Percentiles rank a stretch among this genome's conserved stretches.
These are phyloP conservation scores for Besnoitia besnoiti DNA, from an alignment of 169 alveolate genomes.

Conservation along the genomic window DNA sequence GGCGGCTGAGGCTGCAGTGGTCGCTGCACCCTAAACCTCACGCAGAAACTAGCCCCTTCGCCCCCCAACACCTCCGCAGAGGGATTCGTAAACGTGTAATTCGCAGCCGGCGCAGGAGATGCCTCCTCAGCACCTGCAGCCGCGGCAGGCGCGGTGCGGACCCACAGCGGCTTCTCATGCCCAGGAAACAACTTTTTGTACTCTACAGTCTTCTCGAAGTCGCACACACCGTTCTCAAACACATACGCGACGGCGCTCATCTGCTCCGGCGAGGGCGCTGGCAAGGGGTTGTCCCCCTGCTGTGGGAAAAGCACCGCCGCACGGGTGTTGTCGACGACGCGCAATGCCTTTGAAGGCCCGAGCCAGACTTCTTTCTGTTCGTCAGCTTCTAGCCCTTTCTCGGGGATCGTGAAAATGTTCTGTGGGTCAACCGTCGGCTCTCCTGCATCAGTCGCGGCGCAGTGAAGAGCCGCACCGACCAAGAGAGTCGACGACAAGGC, in stretches of 20 bases:
- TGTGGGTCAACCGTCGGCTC: background rate
- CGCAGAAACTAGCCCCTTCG: background rate
- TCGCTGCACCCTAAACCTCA: background rate
- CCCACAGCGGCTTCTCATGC: background rate
- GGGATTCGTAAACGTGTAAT: background rate
- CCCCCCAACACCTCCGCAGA: background rate
- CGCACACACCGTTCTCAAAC: conserved; percentile 9
- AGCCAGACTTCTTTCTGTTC: background rate
- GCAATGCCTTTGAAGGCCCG: background rate
- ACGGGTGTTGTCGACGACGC: background rate
- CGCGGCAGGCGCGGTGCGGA: background rate
- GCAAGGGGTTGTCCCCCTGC: background rate
- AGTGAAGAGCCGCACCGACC: background rate
- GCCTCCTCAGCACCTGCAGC: background rate
- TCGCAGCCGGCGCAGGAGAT: background rate
- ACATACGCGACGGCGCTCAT: background rate
- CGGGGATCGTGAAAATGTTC: background rate
- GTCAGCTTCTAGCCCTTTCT: background rate
- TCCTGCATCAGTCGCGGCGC: background rate
- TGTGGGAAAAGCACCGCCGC: background rate
- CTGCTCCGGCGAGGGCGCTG: no score
- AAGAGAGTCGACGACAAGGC: no score
- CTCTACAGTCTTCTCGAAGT: background rate
- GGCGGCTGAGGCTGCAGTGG: no score
- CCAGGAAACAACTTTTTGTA: background rate